phyloP scores from a whole-genome alignment of 208 protist genomes.

The Trypanosoma rangeli region DNA sequence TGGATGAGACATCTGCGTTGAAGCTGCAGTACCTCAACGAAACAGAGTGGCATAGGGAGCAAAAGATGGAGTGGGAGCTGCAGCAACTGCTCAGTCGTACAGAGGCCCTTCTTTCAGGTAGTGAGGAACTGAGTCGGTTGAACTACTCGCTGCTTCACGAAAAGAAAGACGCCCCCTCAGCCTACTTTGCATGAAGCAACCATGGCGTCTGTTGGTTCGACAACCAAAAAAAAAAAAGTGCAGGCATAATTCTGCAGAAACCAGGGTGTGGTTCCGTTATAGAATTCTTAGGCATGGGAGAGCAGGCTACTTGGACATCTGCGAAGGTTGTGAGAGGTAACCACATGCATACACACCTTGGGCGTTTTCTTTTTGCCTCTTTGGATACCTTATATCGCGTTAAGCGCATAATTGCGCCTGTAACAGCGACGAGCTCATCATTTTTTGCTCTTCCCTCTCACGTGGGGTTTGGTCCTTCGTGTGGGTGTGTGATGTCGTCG shows the following conservation, averaged over 20 bases:
- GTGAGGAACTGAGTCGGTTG: slow-evolving; percentile 32
- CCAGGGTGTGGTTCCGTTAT: not conserved
- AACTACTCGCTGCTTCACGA: slow-evolving; percentile 41
- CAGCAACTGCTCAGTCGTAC: slow-evolving; percentile 21
- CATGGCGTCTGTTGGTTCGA: not conserved
- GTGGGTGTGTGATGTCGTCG: not conserved
- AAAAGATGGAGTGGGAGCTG: slow-evolving; percentile 12
- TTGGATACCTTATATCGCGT: not conserved
- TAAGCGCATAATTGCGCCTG: not conserved
- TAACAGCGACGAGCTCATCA: not conserved
- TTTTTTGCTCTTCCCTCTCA: not conserved
- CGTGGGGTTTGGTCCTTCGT: not conserved
- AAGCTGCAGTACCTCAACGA: slow-evolving; percentile 22
- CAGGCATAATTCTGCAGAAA: not conserved
- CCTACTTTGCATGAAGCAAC: slow-evolving; percentile 9
- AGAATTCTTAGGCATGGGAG: not conserved
- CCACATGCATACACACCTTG: slow-evolving; percentile 11
- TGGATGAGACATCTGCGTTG: slow-evolving; percentile 11
- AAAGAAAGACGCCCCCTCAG: not conserved
- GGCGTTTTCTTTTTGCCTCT: not conserved
- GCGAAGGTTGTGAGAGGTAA: not conserved
- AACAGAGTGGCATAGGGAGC: slow-evolving; percentile 18
- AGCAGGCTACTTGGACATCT: not conserved
- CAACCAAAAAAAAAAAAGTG: not conserved
- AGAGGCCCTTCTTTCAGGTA: slow-evolving; percentile 36